phyloP scores from a whole-genome alignment of 2,329 filamentous ascomycete genomes.

The Trichoderma pleuroti region DNA sequence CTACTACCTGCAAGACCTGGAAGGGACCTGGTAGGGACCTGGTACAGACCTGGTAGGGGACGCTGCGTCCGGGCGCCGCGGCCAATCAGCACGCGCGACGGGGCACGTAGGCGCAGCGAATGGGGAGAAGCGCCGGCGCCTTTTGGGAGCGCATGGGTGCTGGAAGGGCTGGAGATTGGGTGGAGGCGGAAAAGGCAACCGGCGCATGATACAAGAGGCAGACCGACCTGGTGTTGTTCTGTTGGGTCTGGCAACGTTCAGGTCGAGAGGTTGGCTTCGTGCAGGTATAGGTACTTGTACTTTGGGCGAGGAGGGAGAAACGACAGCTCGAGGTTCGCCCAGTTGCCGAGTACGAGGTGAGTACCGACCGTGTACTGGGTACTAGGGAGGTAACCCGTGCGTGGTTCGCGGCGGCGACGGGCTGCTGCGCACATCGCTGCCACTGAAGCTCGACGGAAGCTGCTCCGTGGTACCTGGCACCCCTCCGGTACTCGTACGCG shows the following conservation, averaged over 20 bases:
- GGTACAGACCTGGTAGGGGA: background rate
- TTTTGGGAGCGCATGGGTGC: background rate
- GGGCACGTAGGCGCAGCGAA: constrained; percentile 13
- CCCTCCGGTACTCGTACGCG: background rate
- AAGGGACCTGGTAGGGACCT: background rate
- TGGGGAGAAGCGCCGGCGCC: constrained; percentile 11
- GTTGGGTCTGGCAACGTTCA: background rate
- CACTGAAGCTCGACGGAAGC: background rate
- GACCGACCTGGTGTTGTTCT: background rate
- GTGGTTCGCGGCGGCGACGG: background rate
- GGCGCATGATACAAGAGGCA: constrained; percentile 5
- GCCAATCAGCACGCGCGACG: constrained; percentile 5
- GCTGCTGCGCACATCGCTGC: background rate
- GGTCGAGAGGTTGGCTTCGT: background rate
- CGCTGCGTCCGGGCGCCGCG: background rate
- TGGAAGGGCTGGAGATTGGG: constrained; percentile 1
- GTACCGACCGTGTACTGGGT: background rate
- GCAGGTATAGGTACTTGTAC: background rate
- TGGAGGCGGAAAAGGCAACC: constrained; percentile 8
- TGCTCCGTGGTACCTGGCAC: background rate
- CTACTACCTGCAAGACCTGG: no score
- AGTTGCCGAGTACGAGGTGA: constrained; percentile 6
- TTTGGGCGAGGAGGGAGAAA: background rate
- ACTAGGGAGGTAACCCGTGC: no score
- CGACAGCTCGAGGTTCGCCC: background rate